Evolutionary conservation across 495 filamentous ascomycete genomes (phyloP), one percentile per base, ranked within the genome.

Genomic region (Aspergillus baeticus): DNA sequence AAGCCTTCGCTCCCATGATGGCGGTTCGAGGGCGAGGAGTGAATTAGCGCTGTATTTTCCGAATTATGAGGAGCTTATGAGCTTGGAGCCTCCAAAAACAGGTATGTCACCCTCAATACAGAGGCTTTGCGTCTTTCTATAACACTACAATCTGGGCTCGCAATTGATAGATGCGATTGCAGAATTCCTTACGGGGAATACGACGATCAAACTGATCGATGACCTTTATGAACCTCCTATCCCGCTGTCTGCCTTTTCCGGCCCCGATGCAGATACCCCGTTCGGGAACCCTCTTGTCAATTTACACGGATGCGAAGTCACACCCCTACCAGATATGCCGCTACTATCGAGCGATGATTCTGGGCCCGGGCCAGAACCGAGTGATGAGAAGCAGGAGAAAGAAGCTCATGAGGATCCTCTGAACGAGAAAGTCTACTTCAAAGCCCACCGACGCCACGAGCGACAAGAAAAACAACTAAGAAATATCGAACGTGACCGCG

Each of bases 381-480:
- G 17, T 10, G 41, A 43, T 1, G 53, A 36, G 1, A 44, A 21
- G 10, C 87, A 91, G n/a, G 44, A 36, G 11, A 85, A 91, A n/a
- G 51, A 56, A 42, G 26, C 8, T 29, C 4, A 29, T 3, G 26
- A 29, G 26, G 91, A 97, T 63, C 88, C 89, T 0, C 75, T 96
- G 10, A 72, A 80, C 33, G 90, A 95, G 63, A 72, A 75, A 0
- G 64, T 83, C 43, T 96, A 84, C 69, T 81, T 85, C 57, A 78
- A 81, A 2, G 77, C 86, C 0, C 92, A 97, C 66, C 82, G 84
- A 35, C 86, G 87, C 55, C 84, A 89, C 49, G 90, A 95, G 63
- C 79, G 92, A n/a, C 80, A 88, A 63, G 94, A 99, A 71, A 96
- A 93, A 62, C 88, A 92, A 26, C 85, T 96, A 17, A 87, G 94